These are phyloP conservation scores for Geotrichum fermentans DNA, from an alignment of 1,139 yeast genomes.

Conservation along the genomic window DNA sequence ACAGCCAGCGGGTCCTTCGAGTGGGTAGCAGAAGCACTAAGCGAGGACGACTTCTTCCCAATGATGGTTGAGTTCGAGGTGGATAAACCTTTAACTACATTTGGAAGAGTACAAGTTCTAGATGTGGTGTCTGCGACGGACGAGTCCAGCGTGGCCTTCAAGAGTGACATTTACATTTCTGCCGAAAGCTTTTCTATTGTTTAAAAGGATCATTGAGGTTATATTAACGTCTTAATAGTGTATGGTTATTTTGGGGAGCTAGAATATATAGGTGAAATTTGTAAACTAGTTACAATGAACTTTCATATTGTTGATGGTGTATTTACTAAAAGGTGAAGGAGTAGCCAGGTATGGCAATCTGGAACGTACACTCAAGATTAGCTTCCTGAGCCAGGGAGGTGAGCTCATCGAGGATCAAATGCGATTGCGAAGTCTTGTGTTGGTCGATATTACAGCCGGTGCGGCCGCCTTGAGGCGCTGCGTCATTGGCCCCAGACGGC, in stretches of 20 bases:
- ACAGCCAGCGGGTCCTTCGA: constrained; percentile 69
- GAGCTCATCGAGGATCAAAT: constrained; percentile 25
- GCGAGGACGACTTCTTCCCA: constrained; percentile 87
- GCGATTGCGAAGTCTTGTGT: constrained; percentile 15
- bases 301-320: too few relatives aligned
- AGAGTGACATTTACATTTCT: constrained; percentile 55
- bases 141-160: constrained; percentile 59
- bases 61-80: constrained; percentile 56
- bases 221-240: too few relatives aligned
- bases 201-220: constrained; percentile 16
- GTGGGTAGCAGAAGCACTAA: constrained; percentile 65
- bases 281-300: too few relatives aligned
- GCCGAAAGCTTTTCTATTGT: constrained; percentile 64
- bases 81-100: constrained; percentile 35
- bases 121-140: constrained; percentile 41
- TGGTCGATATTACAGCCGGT: constrained; percentile 14
- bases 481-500: constrained; percentile 1
- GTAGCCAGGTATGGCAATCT: constrained; percentile 28
- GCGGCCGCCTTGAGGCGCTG: not conserved
- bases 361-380: constrained; percentile 26
- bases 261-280: too few relatives aligned
- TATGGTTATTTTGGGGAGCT: too few relatives aligned
- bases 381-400: constrained; percentile 22
- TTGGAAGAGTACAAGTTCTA: constrained; percentile 46
- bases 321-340: constrained; percentile 13